A percentile compares a stretch with the other conserved stretches of the same genome.
These are phyloP conservation scores for Salix suchowensis DNA, from an alignment of 345 rosid species.

Conservation along the genomic window DNA sequence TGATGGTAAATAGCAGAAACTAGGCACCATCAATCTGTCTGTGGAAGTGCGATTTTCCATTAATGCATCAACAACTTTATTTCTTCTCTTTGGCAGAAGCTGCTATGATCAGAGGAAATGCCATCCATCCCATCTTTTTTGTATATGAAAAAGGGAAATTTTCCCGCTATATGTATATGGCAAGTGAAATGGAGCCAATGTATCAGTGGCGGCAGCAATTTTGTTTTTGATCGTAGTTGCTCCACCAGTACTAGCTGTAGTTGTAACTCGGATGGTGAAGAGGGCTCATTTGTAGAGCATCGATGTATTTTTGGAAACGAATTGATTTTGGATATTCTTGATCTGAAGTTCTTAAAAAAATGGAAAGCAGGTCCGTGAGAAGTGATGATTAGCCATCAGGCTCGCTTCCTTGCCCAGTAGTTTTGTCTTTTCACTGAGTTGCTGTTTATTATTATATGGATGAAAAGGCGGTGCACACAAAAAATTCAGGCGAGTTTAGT, in stretches of 20 bases:
- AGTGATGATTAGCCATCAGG: neutral
- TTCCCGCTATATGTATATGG: neutral
- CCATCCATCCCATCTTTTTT: neutral
- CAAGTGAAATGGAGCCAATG: neutral
- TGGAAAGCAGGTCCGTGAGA: neutral
- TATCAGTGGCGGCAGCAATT: slow-evolving; percentile 44
- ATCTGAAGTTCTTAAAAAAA: too few relatives aligned
- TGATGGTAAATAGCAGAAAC: slow-evolving; percentile 86
- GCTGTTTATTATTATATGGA: neutral
- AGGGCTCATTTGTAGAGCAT: neutral
- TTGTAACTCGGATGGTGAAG: neutral
- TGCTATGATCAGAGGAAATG: neutral
- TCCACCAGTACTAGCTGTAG: slow-evolving; percentile 9
- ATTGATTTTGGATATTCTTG: neutral
- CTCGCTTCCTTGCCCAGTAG: neutral
- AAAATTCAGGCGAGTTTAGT: too few relatives aligned
- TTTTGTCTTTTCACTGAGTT: too few relatives aligned
- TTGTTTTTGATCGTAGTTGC: slow-evolving; percentile 43
- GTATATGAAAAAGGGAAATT: neutral
- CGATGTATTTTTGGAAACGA: neutral
- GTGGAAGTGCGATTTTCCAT: slow-evolving; percentile 31
- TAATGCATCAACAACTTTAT: neutral
- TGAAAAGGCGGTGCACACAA: neutral
- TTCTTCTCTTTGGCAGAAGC: slow-evolving; percentile 8
- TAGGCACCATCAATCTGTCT: slow-evolving; percentile 46